Conservation (phyloP, 164 flowering plant genomes). For the Piper longum region DNA sequence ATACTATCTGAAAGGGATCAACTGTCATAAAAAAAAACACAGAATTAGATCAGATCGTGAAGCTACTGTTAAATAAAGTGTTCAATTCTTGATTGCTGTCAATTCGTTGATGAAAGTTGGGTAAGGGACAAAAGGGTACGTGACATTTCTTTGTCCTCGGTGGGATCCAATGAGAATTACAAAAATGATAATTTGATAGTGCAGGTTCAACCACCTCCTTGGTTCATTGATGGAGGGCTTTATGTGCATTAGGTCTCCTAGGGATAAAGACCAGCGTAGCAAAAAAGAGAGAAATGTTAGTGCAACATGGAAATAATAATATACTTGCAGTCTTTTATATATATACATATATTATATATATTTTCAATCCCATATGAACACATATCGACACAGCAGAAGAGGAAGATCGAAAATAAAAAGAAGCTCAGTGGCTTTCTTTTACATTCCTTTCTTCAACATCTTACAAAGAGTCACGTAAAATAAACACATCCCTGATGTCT, state of each 20-base stretch:
- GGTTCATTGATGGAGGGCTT: neutral
- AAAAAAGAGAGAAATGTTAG: no score
- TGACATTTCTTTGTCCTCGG: neutral
- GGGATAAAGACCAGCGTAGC: neutral
- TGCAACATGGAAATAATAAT: no score
- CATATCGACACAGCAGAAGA: conserved; percentile 2
- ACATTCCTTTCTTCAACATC: conserved; percentile 1
- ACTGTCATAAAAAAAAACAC: no score
- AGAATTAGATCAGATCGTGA: no score
- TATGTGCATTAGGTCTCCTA: neutral
- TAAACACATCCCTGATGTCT: neutral
- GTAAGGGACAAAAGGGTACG: neutral
- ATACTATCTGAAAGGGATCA: no score
- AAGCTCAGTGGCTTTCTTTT: neutral
- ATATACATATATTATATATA: no score
- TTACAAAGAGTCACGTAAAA: conserved; percentile 1
- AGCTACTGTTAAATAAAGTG: neutral
- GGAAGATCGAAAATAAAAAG: neutral
- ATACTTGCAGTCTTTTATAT: no score
- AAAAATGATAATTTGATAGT: neutral
- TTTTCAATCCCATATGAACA: conserved; percentile 5
- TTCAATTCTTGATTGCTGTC: neutral
- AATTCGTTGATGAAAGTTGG: neutral
- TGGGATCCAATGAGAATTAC: neutral
- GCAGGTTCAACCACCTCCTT: neutral